phyloP scores from a whole-genome alignment of 73 alveolate genomes.

The Tetrahymena thermophila region DNA sequence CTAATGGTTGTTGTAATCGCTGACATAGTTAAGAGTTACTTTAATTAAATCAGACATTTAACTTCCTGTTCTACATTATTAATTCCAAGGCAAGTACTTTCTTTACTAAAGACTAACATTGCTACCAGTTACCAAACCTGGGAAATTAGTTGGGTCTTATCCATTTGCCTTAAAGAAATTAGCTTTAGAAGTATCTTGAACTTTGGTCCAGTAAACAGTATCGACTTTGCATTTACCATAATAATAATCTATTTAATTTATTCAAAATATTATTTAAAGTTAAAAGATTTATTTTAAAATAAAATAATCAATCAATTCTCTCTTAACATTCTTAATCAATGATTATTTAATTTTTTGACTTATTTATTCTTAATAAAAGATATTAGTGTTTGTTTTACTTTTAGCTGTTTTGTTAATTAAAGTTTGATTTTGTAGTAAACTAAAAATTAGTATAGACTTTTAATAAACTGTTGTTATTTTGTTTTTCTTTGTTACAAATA shows the following conservation, averaged over 20 bases:
- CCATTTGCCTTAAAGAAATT: background rate
- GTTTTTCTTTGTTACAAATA: no score
- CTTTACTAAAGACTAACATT: background rate
- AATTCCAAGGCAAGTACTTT: background rate
- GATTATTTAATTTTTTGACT: background rate
- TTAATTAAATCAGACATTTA: background rate
- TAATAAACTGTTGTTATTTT: no score
- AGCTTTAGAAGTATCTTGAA: background rate
- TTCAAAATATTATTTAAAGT: no score
- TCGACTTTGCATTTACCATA: background rate
- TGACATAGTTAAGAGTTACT: background rate
- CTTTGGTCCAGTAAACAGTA: background rate
- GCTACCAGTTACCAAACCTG: background rate
- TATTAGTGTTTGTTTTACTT: no score
- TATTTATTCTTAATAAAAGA: background rate
- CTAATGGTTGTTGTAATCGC: background rate
- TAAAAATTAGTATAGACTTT: no score
- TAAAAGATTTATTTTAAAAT: no score
- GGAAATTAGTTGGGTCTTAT: background rate
- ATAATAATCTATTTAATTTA: background rate
- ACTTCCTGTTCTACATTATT: background rate
- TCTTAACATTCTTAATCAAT: background rate
- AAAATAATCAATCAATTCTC: no score
- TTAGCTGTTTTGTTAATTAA: no score
- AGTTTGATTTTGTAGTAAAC: no score